A percentile compares a stretch with the other conserved stretches of the same genome.
Evolutionary conservation across 768 basidiomycete genomes (phyloP).

Genomic region (Tricholoma sp.): DNA sequence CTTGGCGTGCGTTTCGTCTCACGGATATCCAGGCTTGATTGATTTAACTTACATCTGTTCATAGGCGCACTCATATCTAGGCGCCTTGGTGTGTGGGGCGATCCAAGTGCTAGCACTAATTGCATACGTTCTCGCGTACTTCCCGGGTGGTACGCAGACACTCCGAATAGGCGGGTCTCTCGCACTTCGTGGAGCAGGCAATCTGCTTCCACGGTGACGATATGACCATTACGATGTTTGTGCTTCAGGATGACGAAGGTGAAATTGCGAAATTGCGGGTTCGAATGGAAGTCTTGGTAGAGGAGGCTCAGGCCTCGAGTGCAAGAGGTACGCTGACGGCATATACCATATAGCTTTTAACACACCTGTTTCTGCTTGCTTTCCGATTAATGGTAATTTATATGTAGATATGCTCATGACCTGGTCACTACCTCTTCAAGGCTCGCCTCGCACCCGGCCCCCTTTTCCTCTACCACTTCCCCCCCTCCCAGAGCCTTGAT

Average conservation of each 20-base stretch:
- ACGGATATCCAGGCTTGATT: background rate
- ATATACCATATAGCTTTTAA: too few species aligned
- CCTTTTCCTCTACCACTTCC: too few species aligned
- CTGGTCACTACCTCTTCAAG: too few species aligned
- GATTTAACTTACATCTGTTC: background rate
- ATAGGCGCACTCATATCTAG: conserved; percentile 80
- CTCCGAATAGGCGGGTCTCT: conserved; percentile 75
- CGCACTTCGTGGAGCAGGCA: conserved; percentile 80
- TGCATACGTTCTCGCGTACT: conserved; percentile 90
- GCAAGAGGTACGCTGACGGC: too few species aligned
- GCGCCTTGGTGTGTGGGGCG: conserved; percentile 76
- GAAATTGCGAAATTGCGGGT: background rate
- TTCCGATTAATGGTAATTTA: background rate
- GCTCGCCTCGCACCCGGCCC: too few species aligned
- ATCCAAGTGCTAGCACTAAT: conserved; percentile 85
- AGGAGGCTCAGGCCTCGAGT: too few species aligned
- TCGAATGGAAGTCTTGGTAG: background rate
- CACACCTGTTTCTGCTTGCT: too few species aligned
- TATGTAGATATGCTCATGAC: background rate
- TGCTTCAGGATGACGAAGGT: background rate
- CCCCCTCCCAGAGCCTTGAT: too few species aligned
- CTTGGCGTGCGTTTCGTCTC: conserved; percentile 59
- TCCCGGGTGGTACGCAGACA: conserved; percentile 85
- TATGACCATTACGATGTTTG: background rate
- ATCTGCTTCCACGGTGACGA: conserved; percentile 67